Conservation (phyloP, 176 grass and related monocot genomes). For the Poa pratensis region DNA sequence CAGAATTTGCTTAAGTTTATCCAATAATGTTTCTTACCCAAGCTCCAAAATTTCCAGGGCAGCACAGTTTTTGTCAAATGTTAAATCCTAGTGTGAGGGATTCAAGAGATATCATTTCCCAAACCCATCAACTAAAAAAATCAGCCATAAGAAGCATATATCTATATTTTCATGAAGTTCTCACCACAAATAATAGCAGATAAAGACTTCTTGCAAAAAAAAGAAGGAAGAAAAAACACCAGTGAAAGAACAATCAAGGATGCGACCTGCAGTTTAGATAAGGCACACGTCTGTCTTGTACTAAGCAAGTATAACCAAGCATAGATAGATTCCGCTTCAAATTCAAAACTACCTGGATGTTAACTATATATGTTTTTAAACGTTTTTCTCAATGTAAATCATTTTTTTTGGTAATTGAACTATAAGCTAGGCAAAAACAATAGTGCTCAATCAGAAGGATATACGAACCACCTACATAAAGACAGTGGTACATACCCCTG, state of each 20-base stretch:
- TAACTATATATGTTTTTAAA: neutral
- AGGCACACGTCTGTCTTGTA: constrained; percentile 29
- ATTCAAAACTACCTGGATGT: constrained; percentile 29
- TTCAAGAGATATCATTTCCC: neutral
- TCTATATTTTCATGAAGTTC: neutral
- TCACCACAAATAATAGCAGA: neutral
- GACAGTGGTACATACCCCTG: constrained; percentile 65
- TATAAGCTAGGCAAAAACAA: neutral
- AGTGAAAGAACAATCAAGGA: constrained; percentile 1
- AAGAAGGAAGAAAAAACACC: neutral
- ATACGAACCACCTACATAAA: constrained; percentile 24
- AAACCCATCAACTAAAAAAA: neutral
- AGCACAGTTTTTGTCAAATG: too few relatives aligned
- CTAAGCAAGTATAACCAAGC: constrained; percentile 33
- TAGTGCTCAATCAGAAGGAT: constrained; percentile 15
- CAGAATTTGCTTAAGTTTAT: neutral
- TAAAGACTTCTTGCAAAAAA: neutral
- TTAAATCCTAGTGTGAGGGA: neutral
- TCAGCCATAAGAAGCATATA: neutral
- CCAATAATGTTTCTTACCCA: neutral
- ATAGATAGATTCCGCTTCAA: constrained; percentile 5
- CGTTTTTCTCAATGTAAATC: neutral
- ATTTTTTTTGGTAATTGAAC: neutral
- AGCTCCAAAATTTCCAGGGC: too few relatives aligned
- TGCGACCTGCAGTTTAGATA: constrained; percentile 25